Conservation (phyloP, 805 yeast species). For the Candida saitoana region DNA sequence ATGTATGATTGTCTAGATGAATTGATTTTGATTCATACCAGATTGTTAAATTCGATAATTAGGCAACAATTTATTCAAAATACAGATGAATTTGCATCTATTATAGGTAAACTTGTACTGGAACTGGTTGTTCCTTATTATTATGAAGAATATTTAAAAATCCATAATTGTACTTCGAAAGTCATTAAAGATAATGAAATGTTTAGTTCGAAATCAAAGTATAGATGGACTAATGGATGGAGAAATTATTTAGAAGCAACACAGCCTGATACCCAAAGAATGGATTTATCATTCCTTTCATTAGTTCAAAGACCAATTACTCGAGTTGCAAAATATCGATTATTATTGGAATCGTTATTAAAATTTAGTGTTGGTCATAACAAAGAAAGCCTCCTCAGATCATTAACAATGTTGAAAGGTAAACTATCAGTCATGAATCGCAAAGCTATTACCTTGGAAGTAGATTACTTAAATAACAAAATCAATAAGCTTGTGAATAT, state of each 20-base stretch:
- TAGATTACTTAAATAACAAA: slow-evolving; percentile 18
- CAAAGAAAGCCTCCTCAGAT: slow-evolving; percentile 19
- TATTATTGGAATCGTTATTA: slow-evolving; percentile 40
- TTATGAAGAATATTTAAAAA: slow-evolving; percentile 17
- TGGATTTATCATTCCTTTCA: slow-evolving; percentile 53
- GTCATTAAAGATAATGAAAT: not conserved
- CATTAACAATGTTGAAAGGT: slow-evolving; percentile 13
- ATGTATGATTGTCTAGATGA: slow-evolving; percentile 6
- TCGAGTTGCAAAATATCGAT: slow-evolving; percentile 46
- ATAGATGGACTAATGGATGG: slow-evolving; percentile 26
- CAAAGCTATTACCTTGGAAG: slow-evolving; percentile 14
- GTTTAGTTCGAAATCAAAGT: not conserved
- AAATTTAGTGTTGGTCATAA: slow-evolving; percentile 11
- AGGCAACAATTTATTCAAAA: not conserved
- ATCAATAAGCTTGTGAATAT: slow-evolving; percentile 13
- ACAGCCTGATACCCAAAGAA: slow-evolving; percentile 28
- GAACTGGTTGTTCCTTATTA: not conserved
- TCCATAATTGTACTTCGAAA: slow-evolving; percentile 7
- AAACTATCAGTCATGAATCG: slow-evolving; percentile 26
- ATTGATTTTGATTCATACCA: slow-evolving; percentile 24
- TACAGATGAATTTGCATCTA: not conserved
- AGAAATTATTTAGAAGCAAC: slow-evolving; percentile 38
- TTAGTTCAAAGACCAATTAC: slow-evolving; percentile 52
- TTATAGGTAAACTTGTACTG: not conserved
- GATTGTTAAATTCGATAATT: slow-evolving; percentile 18